Conservation (phyloP, 495 filamentous ascomycete genomes). For the Tuber aestivum region DNA sequence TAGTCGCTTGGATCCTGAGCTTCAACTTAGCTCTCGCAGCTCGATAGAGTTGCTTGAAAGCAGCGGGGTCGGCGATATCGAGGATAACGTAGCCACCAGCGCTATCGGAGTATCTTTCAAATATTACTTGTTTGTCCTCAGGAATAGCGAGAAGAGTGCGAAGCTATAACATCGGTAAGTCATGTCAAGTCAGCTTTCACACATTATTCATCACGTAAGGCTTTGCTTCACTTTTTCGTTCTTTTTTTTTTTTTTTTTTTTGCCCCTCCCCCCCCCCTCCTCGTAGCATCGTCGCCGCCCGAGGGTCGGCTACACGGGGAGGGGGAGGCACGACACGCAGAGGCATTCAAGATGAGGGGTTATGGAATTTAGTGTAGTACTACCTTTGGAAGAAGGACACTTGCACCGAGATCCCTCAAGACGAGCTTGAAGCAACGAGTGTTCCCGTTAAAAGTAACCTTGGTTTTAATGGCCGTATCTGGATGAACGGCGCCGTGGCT, state of each 20-base stretch:
- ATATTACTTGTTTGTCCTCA: constrained; percentile 59
- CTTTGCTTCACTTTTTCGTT: background rate
- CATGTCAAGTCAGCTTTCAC: background rate
- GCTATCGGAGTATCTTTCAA: constrained; percentile 96
- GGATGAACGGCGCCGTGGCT: constrained; percentile 52
- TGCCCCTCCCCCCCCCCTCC: background rate
- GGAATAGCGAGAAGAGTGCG: constrained; percentile 66
- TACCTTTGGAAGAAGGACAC: constrained; percentile 77
- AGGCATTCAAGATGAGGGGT: background rate
- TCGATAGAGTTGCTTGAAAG: constrained; percentile 95
- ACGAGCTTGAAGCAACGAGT: constrained; percentile 85
- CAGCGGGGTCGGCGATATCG: constrained; percentile 66
- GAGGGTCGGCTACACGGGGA: constrained; percentile 7
- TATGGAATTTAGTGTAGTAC: constrained; percentile 10
- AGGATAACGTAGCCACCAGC: constrained; percentile 72
- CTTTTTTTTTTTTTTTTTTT: background rate
- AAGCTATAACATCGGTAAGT: constrained; percentile 53
- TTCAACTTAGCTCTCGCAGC: constrained; percentile 98
- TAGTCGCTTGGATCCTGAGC: constrained; percentile 76
- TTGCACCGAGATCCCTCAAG: constrained; percentile 72
- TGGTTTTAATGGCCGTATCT: constrained; percentile 77
- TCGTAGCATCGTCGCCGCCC: background rate
- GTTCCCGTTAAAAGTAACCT: constrained; percentile 66
- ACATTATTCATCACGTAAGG: background rate
- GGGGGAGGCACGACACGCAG: constrained; percentile 4